phyloP scores from a whole-genome alignment of 164 flowering plant genomes.

The Nelumbo lutea region DNA sequence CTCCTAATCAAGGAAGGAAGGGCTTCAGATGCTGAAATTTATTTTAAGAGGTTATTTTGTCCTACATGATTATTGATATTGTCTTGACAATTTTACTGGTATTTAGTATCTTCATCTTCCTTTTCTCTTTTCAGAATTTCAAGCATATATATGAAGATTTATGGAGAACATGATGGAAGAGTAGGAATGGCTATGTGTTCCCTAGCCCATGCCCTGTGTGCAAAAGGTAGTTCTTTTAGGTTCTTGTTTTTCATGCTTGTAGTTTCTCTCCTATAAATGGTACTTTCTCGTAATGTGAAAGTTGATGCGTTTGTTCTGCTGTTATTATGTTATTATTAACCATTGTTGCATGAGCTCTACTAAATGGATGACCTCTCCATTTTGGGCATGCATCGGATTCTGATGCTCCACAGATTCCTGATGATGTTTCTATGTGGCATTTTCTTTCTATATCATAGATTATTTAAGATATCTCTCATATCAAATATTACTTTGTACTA shows the following conservation, averaged over 20 bases:
- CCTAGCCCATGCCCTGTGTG: slow-evolving; percentile 73
- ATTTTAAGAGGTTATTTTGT: slow-evolving; percentile 50
- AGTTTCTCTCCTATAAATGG: neutral
- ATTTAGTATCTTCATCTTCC: slow-evolving; percentile 3
- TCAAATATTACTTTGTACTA: too few relatives aligned
- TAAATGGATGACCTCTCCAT: too few relatives aligned
- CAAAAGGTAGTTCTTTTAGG: slow-evolving; percentile 46
- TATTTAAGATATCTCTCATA: too few relatives aligned
- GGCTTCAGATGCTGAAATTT: slow-evolving; percentile 58
- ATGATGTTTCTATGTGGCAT: too few relatives aligned
- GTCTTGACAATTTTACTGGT: neutral
- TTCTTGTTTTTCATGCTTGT: neutral
- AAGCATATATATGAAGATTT: slow-evolving; percentile 43
- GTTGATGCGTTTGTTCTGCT: neutral
- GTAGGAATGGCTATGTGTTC: slow-evolving; percentile 84
- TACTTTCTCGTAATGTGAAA: neutral
- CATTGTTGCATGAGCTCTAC: too few relatives aligned
- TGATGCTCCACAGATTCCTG: too few relatives aligned
- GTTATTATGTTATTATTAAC: neutral
- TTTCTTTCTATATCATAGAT: too few relatives aligned
- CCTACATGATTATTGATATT: slow-evolving; percentile 2
- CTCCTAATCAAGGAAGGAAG: slow-evolving; percentile 61
- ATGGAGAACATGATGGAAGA: slow-evolving; percentile 86
- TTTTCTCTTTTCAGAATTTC: slow-evolving; percentile 41
- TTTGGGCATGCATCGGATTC: too few relatives aligned